These are phyloP conservation scores for Sechiopsis laciniata DNA, from an alignment of 306 rosid species.

Conservation along the genomic window DNA sequence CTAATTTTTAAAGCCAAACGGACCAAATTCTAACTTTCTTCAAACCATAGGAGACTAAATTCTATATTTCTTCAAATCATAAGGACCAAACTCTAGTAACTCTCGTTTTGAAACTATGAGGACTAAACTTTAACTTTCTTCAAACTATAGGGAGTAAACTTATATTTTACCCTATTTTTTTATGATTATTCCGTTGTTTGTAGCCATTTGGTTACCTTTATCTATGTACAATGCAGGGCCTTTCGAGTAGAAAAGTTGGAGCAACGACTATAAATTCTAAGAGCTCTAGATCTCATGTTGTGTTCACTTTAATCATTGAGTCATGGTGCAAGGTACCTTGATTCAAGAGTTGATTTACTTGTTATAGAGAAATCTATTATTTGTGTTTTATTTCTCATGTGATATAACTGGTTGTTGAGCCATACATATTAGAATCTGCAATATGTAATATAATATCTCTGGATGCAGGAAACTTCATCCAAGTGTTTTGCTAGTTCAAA, in stretches of 20 bases:
- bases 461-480: constrained; percentile 56
- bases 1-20: too few species aligned
- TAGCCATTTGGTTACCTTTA: constrained; percentile 3
- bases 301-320: constrained; percentile 74
- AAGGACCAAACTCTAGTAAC: too few species aligned
- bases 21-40: too few species aligned
- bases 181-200: too few species aligned
- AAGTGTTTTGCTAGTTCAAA: constrained; percentile 85
- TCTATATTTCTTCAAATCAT: too few species aligned
- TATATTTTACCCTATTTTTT: too few species aligned
- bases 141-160: too few species aligned
- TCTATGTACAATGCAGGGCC: constrained; percentile 58
- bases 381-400: not conserved
- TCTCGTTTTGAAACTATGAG: too few species aligned
- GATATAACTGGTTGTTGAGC: too few species aligned
- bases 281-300: constrained; percentile 88
- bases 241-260: constrained; percentile 92
- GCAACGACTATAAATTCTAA: constrained; percentile 76
- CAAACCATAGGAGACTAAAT: too few species aligned
- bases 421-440: not conserved
- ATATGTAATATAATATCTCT: not conserved
- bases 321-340: constrained; percentile 86
- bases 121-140: too few species aligned
- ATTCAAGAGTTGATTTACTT: not conserved
- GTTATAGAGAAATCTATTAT: not conserved